Evolutionary conservation across 2,329 filamentous ascomycete species (phyloP).

Genomic region (Diaporthe velutina): DNA sequence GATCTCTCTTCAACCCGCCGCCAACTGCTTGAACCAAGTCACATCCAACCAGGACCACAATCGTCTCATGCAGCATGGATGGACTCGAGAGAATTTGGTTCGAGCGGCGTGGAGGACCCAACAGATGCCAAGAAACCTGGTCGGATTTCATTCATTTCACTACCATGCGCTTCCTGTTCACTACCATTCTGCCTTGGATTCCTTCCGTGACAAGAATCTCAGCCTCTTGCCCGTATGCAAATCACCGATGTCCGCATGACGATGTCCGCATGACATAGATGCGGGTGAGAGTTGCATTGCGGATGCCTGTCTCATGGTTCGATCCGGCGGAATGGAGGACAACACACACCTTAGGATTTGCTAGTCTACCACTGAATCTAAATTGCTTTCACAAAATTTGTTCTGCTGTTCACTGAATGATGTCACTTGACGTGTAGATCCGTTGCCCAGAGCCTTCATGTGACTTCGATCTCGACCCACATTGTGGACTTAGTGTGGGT

Average conservation of each 20-base stretch:
- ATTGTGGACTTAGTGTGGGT: background rate
- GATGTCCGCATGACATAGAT: too few relatives aligned
- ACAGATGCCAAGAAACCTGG: background rate
- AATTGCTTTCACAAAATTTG: constrained; percentile 28
- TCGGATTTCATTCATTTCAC: background rate
- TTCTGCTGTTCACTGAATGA: background rate
- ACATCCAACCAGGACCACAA: background rate
- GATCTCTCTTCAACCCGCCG: constrained; percentile 5
- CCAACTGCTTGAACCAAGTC: background rate
- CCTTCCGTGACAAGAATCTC: background rate
- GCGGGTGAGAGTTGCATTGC: background rate
- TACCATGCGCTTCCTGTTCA: constrained; percentile 7
- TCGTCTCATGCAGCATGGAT: background rate
- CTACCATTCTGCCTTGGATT: background rate
- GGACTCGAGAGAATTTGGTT: background rate
- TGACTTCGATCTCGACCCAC: background rate
- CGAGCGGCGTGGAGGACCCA: background rate
- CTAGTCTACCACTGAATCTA: constrained; percentile 26
- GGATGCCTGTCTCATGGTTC: background rate
- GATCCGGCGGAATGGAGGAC: background rate
- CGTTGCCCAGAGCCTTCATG: background rate
- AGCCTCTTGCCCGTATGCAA: background rate
- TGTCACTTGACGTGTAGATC: background rate
- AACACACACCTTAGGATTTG: constrained; percentile 17
- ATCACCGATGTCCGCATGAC: background rate